Base-by-base conservation (phyloP, 75 land plant species). In the Selaginella tamariscina region DNA sequence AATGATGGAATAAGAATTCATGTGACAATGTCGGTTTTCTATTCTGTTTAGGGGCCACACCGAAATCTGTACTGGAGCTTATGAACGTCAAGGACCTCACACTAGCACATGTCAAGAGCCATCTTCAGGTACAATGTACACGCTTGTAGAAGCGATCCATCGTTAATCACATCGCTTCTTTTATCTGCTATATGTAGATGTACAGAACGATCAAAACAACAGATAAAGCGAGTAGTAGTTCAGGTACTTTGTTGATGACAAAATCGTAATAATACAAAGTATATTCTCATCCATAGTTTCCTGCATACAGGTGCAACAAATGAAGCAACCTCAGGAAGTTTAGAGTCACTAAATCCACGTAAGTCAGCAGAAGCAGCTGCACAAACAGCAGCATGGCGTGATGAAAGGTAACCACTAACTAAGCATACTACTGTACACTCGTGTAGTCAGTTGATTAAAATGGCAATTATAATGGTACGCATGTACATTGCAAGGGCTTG, bases 21-120 rank as follows among this genome's bases (percentile, higher is more conserved):
- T n/a, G n/a, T n/a, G n/a, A n/a, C n/a, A n/a, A n/a, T 39, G 11
- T 5, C 49, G 15, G 49, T 39, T 39, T 39, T 39, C 49, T 5
- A 39, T 39, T 39, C 15, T 67, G 72, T 26, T 1, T 83, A 87
- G 90, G 90, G 55, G 86, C 90, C 1, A 87, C 90, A 30, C 90
- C 90, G 0, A 87, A 87, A 33, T 83, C 90, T 26, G 90, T 87
- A 24, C 81, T 87, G 56, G 90, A 87, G 84, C 86, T 87, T 54
- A 87, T 87, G 90, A 85, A 84, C 72, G 86, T 84, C 24, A 84
- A 84, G 77, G 90, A 87, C 76, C 84, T 87, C 28, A 87, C 86
- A 15, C 72, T 87, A 27, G 90, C 90, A 20, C 90, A 87, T 74
- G 86, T 87, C 29, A 87, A 87, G 69, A 82, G 84, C 69, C 90